phyloP scores from a whole-genome alignment of 257 asterid genomes.

The Catharanthus roseus region DNA sequence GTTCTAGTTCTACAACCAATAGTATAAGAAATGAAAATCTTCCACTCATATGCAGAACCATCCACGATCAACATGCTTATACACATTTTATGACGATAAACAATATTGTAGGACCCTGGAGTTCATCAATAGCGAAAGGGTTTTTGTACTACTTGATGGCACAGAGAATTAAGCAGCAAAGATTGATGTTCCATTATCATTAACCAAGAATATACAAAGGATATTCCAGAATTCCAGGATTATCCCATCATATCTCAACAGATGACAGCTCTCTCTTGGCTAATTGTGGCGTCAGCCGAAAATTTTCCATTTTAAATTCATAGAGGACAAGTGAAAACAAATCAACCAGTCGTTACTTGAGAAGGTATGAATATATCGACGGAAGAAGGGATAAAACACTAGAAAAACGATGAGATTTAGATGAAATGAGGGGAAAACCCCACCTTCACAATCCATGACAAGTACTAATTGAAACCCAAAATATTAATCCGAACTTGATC shows the following conservation, averaged over 20 bases:
- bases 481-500: slow-evolving; percentile 20
- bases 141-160: too few relatives aligned
- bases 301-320: not conserved
- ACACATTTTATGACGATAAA: not conserved
- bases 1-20: not conserved
- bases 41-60: not conserved
- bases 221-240: too few relatives aligned
- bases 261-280: not conserved
- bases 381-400: not conserved
- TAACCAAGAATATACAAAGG: too few relatives aligned
- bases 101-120: not conserved
- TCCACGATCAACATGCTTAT: not conserved
- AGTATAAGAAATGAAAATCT: slow-evolving; percentile 2
- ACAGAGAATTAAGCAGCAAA: too few relatives aligned
- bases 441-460: slow-evolving; percentile 10
- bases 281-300: too few relatives aligned
- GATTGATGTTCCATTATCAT: too few relatives aligned
- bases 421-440: not conserved
- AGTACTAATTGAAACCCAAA: slow-evolving; percentile 29
- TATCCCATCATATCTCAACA: too few relatives aligned
- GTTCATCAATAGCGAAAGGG: not conserved
- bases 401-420: not conserved
- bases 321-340: not conserved
- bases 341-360: slow-evolving; percentile 1
- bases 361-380: not conserved